These are phyloP conservation scores for Dactylorhiza incarnata DNA, from an alignment of 106 monocot genomes.

Conservation along the genomic window DNA sequence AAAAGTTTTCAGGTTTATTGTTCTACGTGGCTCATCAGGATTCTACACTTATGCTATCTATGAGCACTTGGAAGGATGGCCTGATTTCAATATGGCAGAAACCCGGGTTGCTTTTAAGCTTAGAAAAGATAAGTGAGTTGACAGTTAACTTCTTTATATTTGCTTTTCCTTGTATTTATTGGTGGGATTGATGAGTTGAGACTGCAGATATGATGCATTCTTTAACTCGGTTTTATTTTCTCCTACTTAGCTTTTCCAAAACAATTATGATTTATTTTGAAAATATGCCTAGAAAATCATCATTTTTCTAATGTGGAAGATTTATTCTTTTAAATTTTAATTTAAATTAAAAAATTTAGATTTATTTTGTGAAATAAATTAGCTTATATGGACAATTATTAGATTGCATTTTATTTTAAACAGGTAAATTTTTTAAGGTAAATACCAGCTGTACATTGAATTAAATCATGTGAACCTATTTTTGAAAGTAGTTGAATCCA, in stretches of 20 bases:
- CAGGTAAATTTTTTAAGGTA: too few species aligned
- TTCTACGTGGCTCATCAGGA: conserved; percentile 45
- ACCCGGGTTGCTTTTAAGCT: conserved; percentile 71
- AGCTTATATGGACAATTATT: too few species aligned
- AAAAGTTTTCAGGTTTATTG: conserved; percentile 33
- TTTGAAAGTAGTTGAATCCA: too few species aligned
- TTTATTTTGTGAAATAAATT: too few species aligned
- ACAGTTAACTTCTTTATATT: background rate
- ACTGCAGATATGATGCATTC: background rate
- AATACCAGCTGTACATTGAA: too few species aligned
- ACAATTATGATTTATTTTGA: background rate
- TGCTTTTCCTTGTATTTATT: background rate
- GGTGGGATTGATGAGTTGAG: background rate
- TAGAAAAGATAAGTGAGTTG: conserved; percentile 57
- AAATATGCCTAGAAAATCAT: background rate
- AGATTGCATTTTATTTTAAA: too few species aligned
- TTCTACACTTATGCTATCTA: conserved; percentile 70
- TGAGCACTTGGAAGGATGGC: conserved; percentile 67
- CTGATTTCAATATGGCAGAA: conserved; percentile 55
- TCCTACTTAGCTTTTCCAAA: background rate
- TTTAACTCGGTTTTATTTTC: too few species aligned
- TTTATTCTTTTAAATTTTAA: too few species aligned
- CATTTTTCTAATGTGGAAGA: background rate
- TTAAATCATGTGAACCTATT: too few species aligned
- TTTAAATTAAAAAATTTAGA: too few species aligned